A percentile compares a stretch with the other conserved stretches of the same genome.
phyloP scores from a whole-genome alignment of 495 filamentous ascomycete species.

The Penicillium angulare region DNA sequence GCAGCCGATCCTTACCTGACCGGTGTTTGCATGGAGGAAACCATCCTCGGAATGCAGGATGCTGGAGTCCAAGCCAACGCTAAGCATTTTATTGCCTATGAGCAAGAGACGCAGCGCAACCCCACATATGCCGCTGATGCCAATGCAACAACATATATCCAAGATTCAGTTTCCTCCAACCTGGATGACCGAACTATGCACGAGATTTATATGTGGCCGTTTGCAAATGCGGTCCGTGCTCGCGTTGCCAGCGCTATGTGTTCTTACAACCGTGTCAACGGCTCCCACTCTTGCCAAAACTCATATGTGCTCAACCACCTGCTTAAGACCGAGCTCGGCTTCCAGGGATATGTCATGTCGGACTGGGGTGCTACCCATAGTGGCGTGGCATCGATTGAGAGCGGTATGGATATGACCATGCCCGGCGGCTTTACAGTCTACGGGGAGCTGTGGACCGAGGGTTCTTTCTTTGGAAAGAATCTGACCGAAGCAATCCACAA shows the following conservation, averaged over 20 bases:
- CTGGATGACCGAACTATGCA: conserved; percentile 72
- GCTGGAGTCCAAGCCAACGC: conserved; percentile 57
- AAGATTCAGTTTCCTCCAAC: conserved; percentile 56
- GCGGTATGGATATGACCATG: conserved; percentile 63
- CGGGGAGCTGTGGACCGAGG: conserved; percentile 38
- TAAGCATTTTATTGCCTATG: conserved; percentile 62
- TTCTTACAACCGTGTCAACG: conserved; percentile 67
- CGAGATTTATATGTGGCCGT: conserved; percentile 80
- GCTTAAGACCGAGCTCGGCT: conserved; percentile 65
- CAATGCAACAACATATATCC: conserved; percentile 72
- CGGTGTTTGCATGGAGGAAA: conserved; percentile 53
- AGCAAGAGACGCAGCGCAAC: conserved; percentile 47
- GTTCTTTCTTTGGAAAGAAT: conserved; percentile 56
- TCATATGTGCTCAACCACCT: conserved; percentile 59
- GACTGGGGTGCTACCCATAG: conserved; percentile 65
- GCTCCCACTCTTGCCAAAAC: conserved; percentile 64
- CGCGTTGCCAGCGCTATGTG: conserved; percentile 65
- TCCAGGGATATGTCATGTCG: conserved; percentile 63
- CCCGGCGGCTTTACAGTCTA: conserved; percentile 39
- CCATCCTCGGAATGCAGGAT: conserved; percentile 55
- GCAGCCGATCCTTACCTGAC: conserved; percentile 63
- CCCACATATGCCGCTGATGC: conserved; percentile 49
- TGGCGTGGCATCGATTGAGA: conserved; percentile 50
- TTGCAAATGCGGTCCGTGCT: conserved; percentile 63
- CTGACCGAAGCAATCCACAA: conserved; percentile 45